Evolutionary conservation across 2,329 filamentous ascomycete genomes (phyloP), one percentile per base, ranked within the genome.

Genomic region (Exophiala dermatitidis): DNA sequence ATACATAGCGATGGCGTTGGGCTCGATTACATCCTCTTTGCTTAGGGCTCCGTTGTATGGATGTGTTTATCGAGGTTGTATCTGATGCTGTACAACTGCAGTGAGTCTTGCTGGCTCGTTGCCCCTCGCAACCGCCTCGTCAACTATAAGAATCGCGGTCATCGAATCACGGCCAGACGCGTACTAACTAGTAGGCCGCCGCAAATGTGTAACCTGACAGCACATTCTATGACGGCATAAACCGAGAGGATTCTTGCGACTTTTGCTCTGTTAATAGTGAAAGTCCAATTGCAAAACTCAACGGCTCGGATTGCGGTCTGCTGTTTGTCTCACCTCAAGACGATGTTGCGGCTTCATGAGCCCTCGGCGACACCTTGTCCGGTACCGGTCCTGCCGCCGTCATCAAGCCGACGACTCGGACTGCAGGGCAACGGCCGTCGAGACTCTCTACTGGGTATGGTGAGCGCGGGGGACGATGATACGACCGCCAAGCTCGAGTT

Each of bases 401-500:
- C 9, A 10, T 30, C 37, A 12, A 33, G 34, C 34, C 12, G 44
- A 29, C 28, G 32, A n/a, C n/a, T n/a, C n/a, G n/a, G n/a, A n/a
- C n/a, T n/a, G 33, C 33, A 34, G 33, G 1, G 2, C 33, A 6
- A 34, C 33, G 6, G 33, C 5, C 33, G 10, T 5, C 38, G 38
- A 26, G 19, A 41, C 36, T 41, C 46, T 34, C 26, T 43, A 9
- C 31, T 45, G 26, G 49, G 33, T 36, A 31, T 12, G 6, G 49
- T 45, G 26, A 52, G 33, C 42, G 28, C 28, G 6, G 49, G 40
- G 8, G 56, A 59, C 33, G 60, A 63, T 7, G 69, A 72, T n/a
- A 61, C 67, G 10, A 73, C 71, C 0, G 64, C 56, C 3, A 66
- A 68, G 12, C 60, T 73, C 26, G 69, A 74, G 5, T 73, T 70